Conservation (phyloP, 1,284 basidiomycete genomes). For the Cutaneotrichosporon curvatum region DNA sequence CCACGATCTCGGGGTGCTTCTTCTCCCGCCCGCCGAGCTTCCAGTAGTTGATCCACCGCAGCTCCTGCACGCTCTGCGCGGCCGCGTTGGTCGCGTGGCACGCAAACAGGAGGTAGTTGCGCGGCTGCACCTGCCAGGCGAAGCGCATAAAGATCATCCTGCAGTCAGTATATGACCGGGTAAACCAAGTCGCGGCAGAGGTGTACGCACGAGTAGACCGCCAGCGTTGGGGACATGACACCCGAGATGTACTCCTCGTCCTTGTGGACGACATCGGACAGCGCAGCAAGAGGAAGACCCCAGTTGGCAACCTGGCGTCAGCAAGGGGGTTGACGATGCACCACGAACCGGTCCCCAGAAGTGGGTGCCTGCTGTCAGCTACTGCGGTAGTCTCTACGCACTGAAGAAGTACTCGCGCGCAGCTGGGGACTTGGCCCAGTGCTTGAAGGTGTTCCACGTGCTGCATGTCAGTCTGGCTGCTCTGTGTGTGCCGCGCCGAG, state of each 20-base stretch:
- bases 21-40: conserved; percentile 44
- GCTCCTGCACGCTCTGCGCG: conserved; percentile 77
- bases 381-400: conserved; percentile 48
- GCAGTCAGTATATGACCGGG: conserved; percentile 3
- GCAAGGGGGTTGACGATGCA: background rate
- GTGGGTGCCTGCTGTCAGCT: conserved; percentile 63
- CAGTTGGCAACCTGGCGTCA: conserved; percentile 78
- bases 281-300: conserved; percentile 86
- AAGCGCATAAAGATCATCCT: conserved; percentile 94
- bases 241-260: conserved; percentile 92
- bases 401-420: conserved; percentile 90
- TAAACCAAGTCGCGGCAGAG: background rate
- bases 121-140: conserved; percentile 88
- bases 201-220: conserved; percentile 75
- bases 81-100: conserved; percentile 84
- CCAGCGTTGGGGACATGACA: conserved; percentile 84
- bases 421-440: conserved; percentile 80
- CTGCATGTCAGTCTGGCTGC: background rate
- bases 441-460: conserved; percentile 55
- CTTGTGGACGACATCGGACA: conserved; percentile 72
- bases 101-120: conserved; percentile 88
- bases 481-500: no score
- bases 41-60: conserved; percentile 83
- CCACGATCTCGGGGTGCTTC: conserved; percentile 27
- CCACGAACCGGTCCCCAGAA: conserved; percentile 84